Evolutionary conservation across 192 early-diverging fungal genomes (phyloP), one percentile per base, ranked within the genome.

Genomic region (Gamsiella multidivaricata): DNA sequence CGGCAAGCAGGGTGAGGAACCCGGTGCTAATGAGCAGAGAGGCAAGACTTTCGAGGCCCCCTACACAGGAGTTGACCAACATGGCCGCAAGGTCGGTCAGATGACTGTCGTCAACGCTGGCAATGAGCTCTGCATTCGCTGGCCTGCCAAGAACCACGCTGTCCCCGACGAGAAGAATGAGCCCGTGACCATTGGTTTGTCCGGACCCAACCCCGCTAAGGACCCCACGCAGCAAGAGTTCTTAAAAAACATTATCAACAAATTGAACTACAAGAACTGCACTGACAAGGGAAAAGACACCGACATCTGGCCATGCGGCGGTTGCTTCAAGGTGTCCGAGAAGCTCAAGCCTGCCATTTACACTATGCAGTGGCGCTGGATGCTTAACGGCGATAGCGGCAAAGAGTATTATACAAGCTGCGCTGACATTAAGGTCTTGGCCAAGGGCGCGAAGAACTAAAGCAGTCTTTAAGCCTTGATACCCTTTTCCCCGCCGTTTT

Each of bases 111-210:
- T 25, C 26, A 47, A 61, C 20, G 57, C 58, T n/a, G 73, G 73
- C 34, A 65, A 42, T 10, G 43, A 62, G 60, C 65, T 78, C n/a
- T 78, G 74, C 51, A 50, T 78, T 46, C 74, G 74, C 39, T 78
- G 74, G 74, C 74, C 74, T 46, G 74, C 74, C 54, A 78, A 78
- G 74, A 78, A 78, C 66, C 74, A 78, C 37, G 74, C 74, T 50
- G 65, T 78, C 31, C 32, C 32, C 3, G 36, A 51, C 8, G 74
- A 78, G 74, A 61, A n/a, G 29, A 59, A 78, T 42, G 52, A 42
- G 28, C 60, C 61, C 11, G 74, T 78, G 28, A 64, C 61, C 54
- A 78, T 78, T 54, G 66, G 45, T 18, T 28, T 78, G 17, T 58
- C 66, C 23, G 39, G 20, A 6, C 41, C 36, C 39, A 69, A 68